Conservation (phyloP, 2,329 filamentous ascomycete genomes). For the Penicillium digitatum region DNA sequence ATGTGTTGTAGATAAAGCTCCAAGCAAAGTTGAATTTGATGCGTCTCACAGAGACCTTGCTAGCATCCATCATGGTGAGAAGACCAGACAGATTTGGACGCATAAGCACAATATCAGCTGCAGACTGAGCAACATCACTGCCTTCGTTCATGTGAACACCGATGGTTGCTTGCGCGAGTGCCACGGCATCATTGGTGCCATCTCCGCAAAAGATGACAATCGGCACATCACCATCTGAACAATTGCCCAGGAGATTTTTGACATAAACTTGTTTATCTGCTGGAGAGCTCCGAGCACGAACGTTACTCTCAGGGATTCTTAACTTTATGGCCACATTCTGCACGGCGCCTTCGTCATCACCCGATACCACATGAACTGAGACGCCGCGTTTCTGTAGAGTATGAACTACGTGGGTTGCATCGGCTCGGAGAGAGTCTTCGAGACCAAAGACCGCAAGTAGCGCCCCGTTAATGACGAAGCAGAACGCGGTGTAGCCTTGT, state of each 20-base stretch:
- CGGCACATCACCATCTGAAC: background rate
- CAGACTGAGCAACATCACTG: background rate
- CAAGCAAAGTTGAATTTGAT: background rate
- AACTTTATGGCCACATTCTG: background rate
- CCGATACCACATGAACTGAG: constrained; percentile 24
- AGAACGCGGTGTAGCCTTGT: constrained; percentile 53
- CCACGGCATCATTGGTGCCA: background rate
- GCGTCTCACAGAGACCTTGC: background rate
- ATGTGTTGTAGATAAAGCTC: background rate
- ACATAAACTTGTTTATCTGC: background rate
- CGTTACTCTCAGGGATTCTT: background rate
- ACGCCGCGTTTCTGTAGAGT: constrained; percentile 50
- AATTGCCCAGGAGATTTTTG: background rate
- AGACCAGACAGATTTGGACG: background rate
- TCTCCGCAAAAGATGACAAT: background rate
- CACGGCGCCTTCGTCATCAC: background rate
- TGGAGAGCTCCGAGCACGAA: background rate
- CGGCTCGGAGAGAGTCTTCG: constrained; percentile 46
- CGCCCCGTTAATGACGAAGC: constrained; percentile 48
- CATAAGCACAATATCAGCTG: background rate
- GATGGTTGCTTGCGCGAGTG: background rate
- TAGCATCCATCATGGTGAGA: background rate
- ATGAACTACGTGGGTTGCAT: constrained; percentile 50
- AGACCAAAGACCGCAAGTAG: constrained; percentile 52
- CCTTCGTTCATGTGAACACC: background rate